A percentile compares a stretch with the other conserved stretches of the same genome.
phyloP scores from a whole-genome alignment of 2,329 filamentous ascomycete species.

The Aspergillus brasiliensis region DNA sequence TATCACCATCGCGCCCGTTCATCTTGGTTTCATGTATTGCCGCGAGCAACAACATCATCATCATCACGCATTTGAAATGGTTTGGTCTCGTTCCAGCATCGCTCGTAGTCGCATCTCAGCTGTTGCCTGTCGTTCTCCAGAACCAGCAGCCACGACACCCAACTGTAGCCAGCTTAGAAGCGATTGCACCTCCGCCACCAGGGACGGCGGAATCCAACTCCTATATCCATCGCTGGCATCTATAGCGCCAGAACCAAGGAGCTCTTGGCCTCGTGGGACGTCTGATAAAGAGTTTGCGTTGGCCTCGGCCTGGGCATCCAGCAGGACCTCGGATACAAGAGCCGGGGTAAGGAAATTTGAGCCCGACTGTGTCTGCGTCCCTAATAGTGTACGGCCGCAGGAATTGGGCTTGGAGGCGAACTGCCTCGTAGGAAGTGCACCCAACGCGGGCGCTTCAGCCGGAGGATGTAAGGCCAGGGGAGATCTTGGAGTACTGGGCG shows the following conservation, averaged over 20 bases:
- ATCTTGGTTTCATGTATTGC: background rate
- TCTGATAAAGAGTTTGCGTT: background rate
- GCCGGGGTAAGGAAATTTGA: slow-evolving; percentile 37
- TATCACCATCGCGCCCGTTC: background rate
- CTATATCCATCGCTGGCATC: background rate
- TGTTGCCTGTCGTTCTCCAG: slow-evolving; percentile 28
- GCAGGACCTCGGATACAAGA: slow-evolving; percentile 42
- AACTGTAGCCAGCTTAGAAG: slow-evolving; percentile 39
- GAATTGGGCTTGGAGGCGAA: slow-evolving; percentile 30
- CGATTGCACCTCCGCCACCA: slow-evolving; percentile 34
- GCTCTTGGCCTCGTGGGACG: background rate
- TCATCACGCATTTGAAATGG: background rate
- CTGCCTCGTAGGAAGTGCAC: slow-evolving; percentile 26
- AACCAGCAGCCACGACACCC: slow-evolving; percentile 23
- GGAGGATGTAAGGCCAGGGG: background rate
- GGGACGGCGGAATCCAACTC: slow-evolving; percentile 9
- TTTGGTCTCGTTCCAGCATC: slow-evolving; percentile 33
- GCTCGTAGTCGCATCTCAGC: slow-evolving; percentile 41
- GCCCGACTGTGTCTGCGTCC: slow-evolving; percentile 16
- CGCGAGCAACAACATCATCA: too few relatives aligned
- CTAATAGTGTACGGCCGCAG: slow-evolving; percentile 35
- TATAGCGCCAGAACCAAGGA: background rate
- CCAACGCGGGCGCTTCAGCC: slow-evolving; percentile 5
- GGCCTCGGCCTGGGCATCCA: slow-evolving; percentile 38
- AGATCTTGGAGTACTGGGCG: slow-evolving; percentile 17